A percentile compares a stretch with the other conserved stretches of the same genome.
These are phyloP conservation scores for Collybiopsis confluens DNA, from an alignment of 768 basidiomycete species.

Conservation along the genomic window DNA sequence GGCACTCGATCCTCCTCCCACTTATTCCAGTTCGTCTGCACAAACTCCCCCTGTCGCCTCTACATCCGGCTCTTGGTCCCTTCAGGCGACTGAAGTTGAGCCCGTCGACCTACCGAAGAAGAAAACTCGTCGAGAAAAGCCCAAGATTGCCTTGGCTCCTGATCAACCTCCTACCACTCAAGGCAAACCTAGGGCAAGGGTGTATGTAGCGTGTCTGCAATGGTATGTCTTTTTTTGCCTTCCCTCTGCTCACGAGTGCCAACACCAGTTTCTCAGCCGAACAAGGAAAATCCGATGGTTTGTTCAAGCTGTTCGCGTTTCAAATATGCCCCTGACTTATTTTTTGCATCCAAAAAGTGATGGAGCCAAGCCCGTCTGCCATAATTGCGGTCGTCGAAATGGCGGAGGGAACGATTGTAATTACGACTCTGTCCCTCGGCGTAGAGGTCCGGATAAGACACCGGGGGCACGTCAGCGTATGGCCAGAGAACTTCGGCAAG, in stretches of 20 bases:
- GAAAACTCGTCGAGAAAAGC: slow-evolving; percentile 50
- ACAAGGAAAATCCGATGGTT: slow-evolving; percentile 71
- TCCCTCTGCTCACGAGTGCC: background rate
- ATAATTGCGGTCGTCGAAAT: slow-evolving; percentile 61
- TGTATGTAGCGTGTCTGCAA: slow-evolving; percentile 76
- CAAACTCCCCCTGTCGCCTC: background rate
- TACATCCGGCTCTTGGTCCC: background rate
- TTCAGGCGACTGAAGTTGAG: background rate
- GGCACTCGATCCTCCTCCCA: background rate
- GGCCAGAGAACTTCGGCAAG: slow-evolving; percentile 35
- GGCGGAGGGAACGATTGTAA: slow-evolving; percentile 45
- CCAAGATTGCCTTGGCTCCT: slow-evolving; percentile 62
- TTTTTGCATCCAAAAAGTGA: too few species aligned
- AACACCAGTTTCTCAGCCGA: slow-evolving; percentile 41
- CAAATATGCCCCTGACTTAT: too few species aligned
- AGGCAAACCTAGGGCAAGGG: slow-evolving; percentile 70
- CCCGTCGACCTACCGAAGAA: slow-evolving; percentile 9
- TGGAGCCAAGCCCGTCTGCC: slow-evolving; percentile 72
- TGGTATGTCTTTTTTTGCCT: slow-evolving; percentile 42
- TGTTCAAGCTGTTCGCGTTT: too few species aligned
- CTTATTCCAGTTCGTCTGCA: background rate
- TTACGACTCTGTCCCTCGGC: slow-evolving; percentile 71
- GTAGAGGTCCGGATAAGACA: slow-evolving; percentile 74
- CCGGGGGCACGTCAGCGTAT: slow-evolving; percentile 76
- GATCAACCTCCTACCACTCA: slow-evolving; percentile 80